Percentiles rank a stretch among this genome's conserved stretches.
Evolutionary conservation across 2,329 filamentous ascomycete species (phyloP).

Genomic region (Neofusicoccum umdonicola): DNA sequence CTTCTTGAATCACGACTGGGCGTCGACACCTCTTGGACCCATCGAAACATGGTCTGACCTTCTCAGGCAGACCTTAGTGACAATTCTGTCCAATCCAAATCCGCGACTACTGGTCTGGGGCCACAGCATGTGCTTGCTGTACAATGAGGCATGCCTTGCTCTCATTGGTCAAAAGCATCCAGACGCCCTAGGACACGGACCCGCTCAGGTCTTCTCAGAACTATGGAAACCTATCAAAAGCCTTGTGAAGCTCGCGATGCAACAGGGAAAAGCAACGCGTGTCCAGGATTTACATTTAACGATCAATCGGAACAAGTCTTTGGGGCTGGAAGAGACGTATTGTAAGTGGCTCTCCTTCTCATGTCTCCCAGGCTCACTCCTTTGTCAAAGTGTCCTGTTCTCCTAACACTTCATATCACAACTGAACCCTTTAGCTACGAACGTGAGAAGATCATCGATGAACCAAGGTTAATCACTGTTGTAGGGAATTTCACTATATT

Average conservation of each 20-base stretch:
- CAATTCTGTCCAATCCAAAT: constrained; percentile 58
- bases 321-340: constrained; percentile 16
- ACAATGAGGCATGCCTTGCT: constrained; percentile 65
- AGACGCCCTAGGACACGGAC: constrained; percentile 58
- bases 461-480: too few species aligned
- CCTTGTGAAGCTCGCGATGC: constrained; percentile 14
- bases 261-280: constrained; percentile 11
- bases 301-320: not conserved
- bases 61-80: constrained; percentile 69
- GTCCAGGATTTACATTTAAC: constrained; percentile 2
- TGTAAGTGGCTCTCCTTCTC: not conserved
- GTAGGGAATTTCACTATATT: constrained; percentile 17
- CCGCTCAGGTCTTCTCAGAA: constrained; percentile 9
- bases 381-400: too few species aligned
- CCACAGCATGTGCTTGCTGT: constrained; percentile 66
- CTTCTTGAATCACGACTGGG: constrained; percentile 56
- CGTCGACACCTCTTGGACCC: constrained; percentile 66
- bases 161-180: constrained; percentile 72
- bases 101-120: constrained; percentile 57
- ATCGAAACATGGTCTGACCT: constrained; percentile 68
- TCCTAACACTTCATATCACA: not conserved
- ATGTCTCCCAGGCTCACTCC: too few species aligned
- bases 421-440: too few species aligned
- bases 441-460: too few species aligned
- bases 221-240: constrained; percentile 5